Conservation (phyloP, 176 grass and related monocot genomes). For the Ananas comosus region DNA sequence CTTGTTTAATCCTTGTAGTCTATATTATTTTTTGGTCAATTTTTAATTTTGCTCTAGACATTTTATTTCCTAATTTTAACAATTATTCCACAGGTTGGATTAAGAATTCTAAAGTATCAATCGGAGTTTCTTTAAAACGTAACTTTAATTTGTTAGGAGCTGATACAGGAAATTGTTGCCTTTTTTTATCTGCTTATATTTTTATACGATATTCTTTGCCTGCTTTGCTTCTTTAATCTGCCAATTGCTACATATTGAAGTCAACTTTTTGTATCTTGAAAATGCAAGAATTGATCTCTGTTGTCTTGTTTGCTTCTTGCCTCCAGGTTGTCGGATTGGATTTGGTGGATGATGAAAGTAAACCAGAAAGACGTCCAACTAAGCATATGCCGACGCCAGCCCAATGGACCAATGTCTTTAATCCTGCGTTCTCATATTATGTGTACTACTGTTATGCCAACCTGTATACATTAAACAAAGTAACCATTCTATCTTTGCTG, state of each 20-base stretch:
- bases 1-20: slow-evolving; percentile 12
- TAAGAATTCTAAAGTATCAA: too few relatives aligned
- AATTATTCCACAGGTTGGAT: background rate
- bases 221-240: background rate
- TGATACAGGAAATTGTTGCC: background rate
- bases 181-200: background rate
- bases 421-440: slow-evolving; percentile 93
- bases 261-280: background rate
- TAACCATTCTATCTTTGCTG: slow-evolving; percentile 13
- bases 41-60: background rate
- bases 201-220: background rate
- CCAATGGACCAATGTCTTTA: slow-evolving; percentile 91
- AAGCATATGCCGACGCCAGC: slow-evolving; percentile 88
- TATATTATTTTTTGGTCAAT: slow-evolving; percentile 13
- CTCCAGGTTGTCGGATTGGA: slow-evolving; percentile 85
- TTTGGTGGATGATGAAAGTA: slow-evolving; percentile 99
- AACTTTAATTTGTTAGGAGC: background rate
- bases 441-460: slow-evolving; percentile 94
- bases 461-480: slow-evolving; percentile 86
- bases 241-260: background rate
- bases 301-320: background rate
- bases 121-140: background rate
- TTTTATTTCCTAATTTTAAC: background rate
- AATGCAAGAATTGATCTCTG: background rate
- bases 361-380: slow-evolving; percentile 89